Conservation (phyloP, 2,329 filamentous ascomycete species). For the Huntiella decipiens region DNA sequence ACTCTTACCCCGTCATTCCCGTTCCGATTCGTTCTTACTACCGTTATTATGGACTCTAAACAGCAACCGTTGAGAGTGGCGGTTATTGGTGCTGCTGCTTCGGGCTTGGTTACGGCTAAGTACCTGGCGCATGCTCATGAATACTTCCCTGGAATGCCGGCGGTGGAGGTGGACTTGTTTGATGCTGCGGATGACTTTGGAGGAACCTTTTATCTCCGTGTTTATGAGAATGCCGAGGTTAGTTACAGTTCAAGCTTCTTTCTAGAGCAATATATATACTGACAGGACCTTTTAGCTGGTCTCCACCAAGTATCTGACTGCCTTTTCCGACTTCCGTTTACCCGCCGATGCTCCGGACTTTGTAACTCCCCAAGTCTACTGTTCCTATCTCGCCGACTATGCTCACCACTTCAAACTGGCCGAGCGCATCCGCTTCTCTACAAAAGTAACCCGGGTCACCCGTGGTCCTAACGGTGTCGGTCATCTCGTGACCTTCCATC, state of each 20-base stretch:
- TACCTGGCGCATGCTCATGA: slow-evolving; percentile 22
- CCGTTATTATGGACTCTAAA: no score
- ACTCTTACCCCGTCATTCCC: no score
- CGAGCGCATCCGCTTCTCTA: slow-evolving; percentile 19
- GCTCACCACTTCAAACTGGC: slow-evolving; percentile 21
- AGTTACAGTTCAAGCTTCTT: slow-evolving; percentile 1
- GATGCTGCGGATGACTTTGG: slow-evolving; percentile 25
- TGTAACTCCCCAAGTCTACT: slow-evolving; percentile 21
- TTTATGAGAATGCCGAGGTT: slow-evolving; percentile 29
- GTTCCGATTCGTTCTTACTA: no score
- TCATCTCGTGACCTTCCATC: neutral
- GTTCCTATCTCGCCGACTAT: slow-evolving; percentile 25
- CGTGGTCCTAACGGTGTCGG: neutral
- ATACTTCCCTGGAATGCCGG: slow-evolving; percentile 18
- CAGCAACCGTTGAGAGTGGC: slow-evolving; percentile 16
- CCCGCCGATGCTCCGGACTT: slow-evolving; percentile 25
- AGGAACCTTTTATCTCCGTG: slow-evolving; percentile 27
- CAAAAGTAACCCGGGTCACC: slow-evolving; percentile 10
- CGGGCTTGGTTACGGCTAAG: slow-evolving; percentile 24
- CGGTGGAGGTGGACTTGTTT: slow-evolving; percentile 25
- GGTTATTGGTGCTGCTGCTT: slow-evolving; percentile 25
- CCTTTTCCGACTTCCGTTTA: slow-evolving; percentile 30
- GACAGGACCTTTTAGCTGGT: slow-evolving; percentile 20
- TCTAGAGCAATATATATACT: neutral
- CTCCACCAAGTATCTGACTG: slow-evolving; percentile 29